Evolutionary conservation across 768 basidiomycete genomes (phyloP), one percentile per base, ranked within the genome.

Genomic region (Calocybe gangraenosa): DNA sequence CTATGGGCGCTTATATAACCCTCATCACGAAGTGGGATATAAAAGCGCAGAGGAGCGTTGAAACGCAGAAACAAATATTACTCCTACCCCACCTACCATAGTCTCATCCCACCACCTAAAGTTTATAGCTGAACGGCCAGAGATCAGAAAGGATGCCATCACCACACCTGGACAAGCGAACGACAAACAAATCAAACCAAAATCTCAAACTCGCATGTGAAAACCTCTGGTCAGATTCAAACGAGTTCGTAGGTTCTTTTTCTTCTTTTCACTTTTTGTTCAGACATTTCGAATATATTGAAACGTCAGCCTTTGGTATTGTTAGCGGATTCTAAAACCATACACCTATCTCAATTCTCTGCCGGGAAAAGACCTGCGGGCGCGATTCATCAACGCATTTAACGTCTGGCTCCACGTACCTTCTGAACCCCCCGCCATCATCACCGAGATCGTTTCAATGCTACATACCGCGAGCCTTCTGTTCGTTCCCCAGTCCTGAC

Each of bases 301-400:
- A n/a, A n/a, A n/a, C n/a, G 30, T 20, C 37, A 20, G 37, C 20
- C 9, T 25, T 6, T 18, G 9, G 20, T 13, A 19, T 19, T 10
- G 5, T 10, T 25, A 73, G 74, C 64, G 67, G 3, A 59, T 97
- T 4, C 71, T 92, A 7, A 94, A 97, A 61, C 94, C 94, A 0
- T 96, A 79, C 61, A 76, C 75, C 0, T 94, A 93, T 62, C 78
- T 88, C 33, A 77, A 78, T 8, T 78, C 84, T 1, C 82, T 82
- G 40, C 89, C 90, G 0, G 93, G 95, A 11, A 96, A 96, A 62
- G 93, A 96, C 49, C 84, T 97, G 51, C 81, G 95, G 9, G 73
- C 81, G 0, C 77, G 82, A 54, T 74, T 98, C 60, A 90, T 94
- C 52, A 84, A 83, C 42, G 91, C 95, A 0, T 97, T 97, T 78